Percentiles rank a stretch among this genome's conserved stretches.
phyloP scores from a whole-genome alignment of 208 protist genomes.

The Wallacemonas collosoma region DNA sequence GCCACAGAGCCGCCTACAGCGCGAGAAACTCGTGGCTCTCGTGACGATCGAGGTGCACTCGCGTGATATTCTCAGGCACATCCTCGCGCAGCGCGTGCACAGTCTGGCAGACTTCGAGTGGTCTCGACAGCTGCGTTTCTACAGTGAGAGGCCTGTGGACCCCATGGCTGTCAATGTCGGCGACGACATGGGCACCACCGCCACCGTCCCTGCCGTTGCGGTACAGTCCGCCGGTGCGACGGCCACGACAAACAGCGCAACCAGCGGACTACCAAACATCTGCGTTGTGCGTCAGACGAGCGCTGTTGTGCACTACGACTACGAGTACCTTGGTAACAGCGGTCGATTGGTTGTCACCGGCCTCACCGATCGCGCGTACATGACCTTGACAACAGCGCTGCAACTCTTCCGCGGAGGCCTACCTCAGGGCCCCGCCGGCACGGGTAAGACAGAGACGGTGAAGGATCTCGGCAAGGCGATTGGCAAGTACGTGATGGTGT shows the following conservation, averaged over 20 bases:
- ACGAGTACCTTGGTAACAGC: conserved; percentile 98
- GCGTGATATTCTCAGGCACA: conserved; percentile 96
- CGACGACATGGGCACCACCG: background rate
- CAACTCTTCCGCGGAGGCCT: conserved; percentile 94
- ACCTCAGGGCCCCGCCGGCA: conserved; percentile 97
- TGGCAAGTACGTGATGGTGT: conserved; percentile 97
- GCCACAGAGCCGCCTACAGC: conserved; percentile 90
- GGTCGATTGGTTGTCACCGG: conserved; percentile 98
- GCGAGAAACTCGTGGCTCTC: conserved; percentile 95
- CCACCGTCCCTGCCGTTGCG: too few species aligned
- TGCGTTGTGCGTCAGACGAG: conserved; percentile 95
- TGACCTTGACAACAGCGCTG: conserved; percentile 97
- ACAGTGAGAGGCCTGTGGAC: conserved; percentile 64
- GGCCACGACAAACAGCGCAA: background rate
- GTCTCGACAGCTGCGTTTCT: conserved; percentile 96
- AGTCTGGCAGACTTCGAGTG: conserved; percentile 96
- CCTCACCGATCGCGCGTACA: conserved; percentile 98
- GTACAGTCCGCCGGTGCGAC: too few species aligned
- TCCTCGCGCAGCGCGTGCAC: conserved; percentile 87
- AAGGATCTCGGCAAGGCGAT: conserved; percentile 98
- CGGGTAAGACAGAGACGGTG: conserved; percentile 99
- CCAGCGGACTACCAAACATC: conserved; percentile 37
- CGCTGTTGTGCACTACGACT: conserved; percentile 94
- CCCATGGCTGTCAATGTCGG: background rate
- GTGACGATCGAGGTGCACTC: conserved; percentile 99